Percentiles rank a stretch among this genome's conserved stretches.
Evolutionary conservation across 192 early-diverging fungal genomes (phyloP).

Genomic region (Gamsiella multidivaricata): DNA sequence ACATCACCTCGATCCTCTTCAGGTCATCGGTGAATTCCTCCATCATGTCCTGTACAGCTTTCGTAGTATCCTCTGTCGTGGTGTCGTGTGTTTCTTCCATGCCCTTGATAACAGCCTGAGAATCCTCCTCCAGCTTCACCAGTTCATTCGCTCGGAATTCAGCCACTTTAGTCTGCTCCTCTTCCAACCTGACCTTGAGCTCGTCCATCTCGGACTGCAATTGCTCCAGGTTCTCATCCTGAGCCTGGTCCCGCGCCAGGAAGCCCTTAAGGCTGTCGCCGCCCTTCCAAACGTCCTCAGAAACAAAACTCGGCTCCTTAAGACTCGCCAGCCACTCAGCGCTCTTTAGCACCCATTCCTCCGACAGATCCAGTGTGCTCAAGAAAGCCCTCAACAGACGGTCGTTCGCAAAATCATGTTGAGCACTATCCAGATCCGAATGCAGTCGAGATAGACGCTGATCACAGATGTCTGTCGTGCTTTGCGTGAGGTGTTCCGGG

Average conservation of each 20-base stretch:
- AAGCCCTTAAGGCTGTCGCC: conserved; percentile 20
- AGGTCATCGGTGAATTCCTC: conserved; percentile 11
- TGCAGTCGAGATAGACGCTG: conserved; percentile 14
- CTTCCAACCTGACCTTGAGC: conserved; percentile 19
- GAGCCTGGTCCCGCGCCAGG: conserved; percentile 17
- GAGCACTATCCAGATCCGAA: conserved; percentile 3
- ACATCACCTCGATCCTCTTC: conserved; percentile 9
- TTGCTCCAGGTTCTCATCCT: conserved; percentile 29
- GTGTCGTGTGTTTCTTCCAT: conserved; percentile 27
- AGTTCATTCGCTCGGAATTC: conserved; percentile 19
- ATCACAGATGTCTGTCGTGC: conserved; percentile 1
- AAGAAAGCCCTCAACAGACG: conserved; percentile 27
- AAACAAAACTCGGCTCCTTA: conserved; percentile 22
- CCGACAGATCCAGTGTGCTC: conserved; percentile 6
- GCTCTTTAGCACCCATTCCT: conserved; percentile 25
- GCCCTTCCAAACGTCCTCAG: conserved; percentile 35
- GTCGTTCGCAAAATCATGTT: conserved; percentile 30
- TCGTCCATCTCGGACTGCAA: neutral
- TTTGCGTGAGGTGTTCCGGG: conserved; percentile 20
- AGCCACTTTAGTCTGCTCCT: conserved; percentile 24
- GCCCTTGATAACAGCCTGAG: conserved; percentile 13
- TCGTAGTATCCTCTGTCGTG: conserved; percentile 6
- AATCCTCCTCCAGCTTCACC: conserved; percentile 13
- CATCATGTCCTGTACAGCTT: conserved; percentile 16
- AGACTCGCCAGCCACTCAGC: conserved; percentile 30